Evolutionary conservation across 768 basidiomycete species (phyloP).

Genomic region (Tephrocybe sp.): DNA sequence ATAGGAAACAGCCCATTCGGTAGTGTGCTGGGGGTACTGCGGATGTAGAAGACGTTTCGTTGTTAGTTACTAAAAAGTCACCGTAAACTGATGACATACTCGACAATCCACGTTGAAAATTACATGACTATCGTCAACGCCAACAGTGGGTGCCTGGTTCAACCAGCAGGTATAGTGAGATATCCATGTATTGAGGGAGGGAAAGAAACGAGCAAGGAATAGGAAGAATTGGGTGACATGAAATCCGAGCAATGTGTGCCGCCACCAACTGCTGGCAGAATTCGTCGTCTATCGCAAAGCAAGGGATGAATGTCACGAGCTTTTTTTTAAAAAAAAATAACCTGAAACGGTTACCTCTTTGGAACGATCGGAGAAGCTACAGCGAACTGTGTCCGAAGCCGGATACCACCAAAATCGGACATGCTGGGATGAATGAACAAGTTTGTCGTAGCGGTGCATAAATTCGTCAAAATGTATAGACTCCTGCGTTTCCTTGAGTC

Average conservation of each 20-base stretch:
- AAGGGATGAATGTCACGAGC: slow-evolving; percentile 2
- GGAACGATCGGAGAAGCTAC: slow-evolving; percentile 74
- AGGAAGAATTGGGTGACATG: slow-evolving; percentile 84
- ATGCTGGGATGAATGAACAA: slow-evolving; percentile 73
- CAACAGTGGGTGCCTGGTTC: slow-evolving; percentile 47
- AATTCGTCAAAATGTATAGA: slow-evolving; percentile 63
- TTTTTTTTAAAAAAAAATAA: slow-evolving; percentile 9
- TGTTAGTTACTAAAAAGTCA: neutral
- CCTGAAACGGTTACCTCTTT: slow-evolving; percentile 51
- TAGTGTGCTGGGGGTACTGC: slow-evolving; percentile 89
- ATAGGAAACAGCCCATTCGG: slow-evolving; percentile 91
- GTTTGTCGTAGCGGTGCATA: slow-evolving; percentile 49
- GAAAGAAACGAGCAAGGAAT: slow-evolving; percentile 68
- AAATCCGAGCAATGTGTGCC: slow-evolving; percentile 69
- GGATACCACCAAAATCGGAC: slow-evolving; percentile 98
- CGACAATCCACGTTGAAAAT: slow-evolving; percentile 94
- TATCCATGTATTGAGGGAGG: slow-evolving; percentile 59
- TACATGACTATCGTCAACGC: slow-evolving; percentile 73
- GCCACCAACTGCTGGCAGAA: slow-evolving; percentile 59
- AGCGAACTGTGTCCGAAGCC: slow-evolving; percentile 64
- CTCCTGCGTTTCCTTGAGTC: slow-evolving; percentile 69
- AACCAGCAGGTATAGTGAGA: slow-evolving; percentile 71
- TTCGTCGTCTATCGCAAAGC: slow-evolving; percentile 46
- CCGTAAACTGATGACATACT: slow-evolving; percentile 42
- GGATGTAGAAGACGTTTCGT: neutral